phyloP scores from a whole-genome alignment of 2,329 filamentous ascomycete genomes.

The Epichloe amarillans region DNA sequence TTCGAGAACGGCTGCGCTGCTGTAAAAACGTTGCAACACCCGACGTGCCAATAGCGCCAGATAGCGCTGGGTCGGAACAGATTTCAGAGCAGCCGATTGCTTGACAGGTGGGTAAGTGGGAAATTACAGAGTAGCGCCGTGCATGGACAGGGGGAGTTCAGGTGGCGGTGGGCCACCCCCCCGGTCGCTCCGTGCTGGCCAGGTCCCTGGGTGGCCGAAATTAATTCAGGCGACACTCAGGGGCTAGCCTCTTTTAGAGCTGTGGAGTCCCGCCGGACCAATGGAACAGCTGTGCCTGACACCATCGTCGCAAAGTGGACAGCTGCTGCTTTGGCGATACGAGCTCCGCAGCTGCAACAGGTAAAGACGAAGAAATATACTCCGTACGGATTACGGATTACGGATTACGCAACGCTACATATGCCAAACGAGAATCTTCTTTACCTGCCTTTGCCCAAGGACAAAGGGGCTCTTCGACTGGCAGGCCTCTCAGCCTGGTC shows the following conservation, averaged over 20 bases:
- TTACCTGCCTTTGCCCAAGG: too few species aligned
- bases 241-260: not conserved
- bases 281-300: not conserved
- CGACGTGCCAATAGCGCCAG: too few species aligned
- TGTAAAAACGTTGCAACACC: not conserved
- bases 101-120: constrained; percentile 7
- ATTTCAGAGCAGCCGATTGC: not conserved
- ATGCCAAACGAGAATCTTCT: too few species aligned
- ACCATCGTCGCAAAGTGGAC: not conserved
- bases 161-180: not conserved
- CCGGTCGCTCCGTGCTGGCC: not conserved
- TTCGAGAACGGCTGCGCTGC: too few species aligned
- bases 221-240: not conserved
- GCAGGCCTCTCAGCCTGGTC: too few species aligned
- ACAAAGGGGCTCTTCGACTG: too few species aligned
- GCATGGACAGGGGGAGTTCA: constrained; percentile 5
- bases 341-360: not conserved
- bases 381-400: too few species aligned
- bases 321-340: not conserved
- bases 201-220: not conserved
- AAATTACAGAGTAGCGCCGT: constrained; percentile 8
- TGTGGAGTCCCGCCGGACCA: not conserved
- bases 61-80: not conserved
- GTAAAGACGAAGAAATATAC: not conserved
- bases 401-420: too few species aligned